A percentile compares a stretch with the other conserved stretches of the same genome.
Evolutionary conservation across 75 land plant genomes (phyloP).

Genomic region (Adiantum capillusveneris): DNA sequence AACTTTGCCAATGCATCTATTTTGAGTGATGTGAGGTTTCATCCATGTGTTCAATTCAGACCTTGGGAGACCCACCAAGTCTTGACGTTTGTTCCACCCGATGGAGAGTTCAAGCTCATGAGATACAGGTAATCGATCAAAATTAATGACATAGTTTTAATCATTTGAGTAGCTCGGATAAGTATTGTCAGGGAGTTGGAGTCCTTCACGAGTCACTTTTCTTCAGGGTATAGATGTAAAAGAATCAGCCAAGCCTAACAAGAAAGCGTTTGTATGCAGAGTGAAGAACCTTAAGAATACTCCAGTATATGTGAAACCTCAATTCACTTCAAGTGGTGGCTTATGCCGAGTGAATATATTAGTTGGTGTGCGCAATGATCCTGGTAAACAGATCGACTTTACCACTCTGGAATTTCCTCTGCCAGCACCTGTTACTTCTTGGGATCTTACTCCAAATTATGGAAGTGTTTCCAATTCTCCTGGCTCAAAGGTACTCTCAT

Average conservation of each 20-base stretch:
- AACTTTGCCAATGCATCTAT: slow-evolving; percentile 78
- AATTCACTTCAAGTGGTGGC: slow-evolving; percentile 69
- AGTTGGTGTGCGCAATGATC: slow-evolving; percentile 86
- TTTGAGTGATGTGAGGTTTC: slow-evolving; percentile 84
- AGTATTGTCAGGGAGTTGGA: no score
- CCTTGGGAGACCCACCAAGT: slow-evolving; percentile 84
- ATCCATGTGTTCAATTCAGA: slow-evolving; percentile 86
- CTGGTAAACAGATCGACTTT: slow-evolving; percentile 78
- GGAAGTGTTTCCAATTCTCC: slow-evolving; percentile 46
- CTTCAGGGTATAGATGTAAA: no score
- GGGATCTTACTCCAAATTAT: slow-evolving; percentile 81
- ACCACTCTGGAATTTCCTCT: slow-evolving; percentile 59
- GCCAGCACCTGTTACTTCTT: slow-evolving; percentile 67
- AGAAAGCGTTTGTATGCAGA: slow-evolving; percentile 18
- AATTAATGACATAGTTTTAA: no score
- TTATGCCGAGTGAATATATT: slow-evolving; percentile 63
- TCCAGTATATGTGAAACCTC: slow-evolving; percentile 87
- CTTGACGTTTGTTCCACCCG: slow-evolving; percentile 91
- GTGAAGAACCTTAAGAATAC: slow-evolving; percentile 58
- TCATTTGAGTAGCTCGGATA: no score
- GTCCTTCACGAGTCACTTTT: no score
- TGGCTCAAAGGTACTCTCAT: slow-evolving; percentile 23
- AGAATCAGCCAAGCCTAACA: no score
- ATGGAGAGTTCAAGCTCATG: slow-evolving; percentile 96
- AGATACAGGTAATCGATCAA: slow-evolving; percentile 69